A percentile compares a stretch with the other conserved stretches of the same genome.
These are phyloP conservation scores for Heliamphora pulchella DNA, from an alignment of 179 eudicot genomes.

Conservation along the genomic window DNA sequence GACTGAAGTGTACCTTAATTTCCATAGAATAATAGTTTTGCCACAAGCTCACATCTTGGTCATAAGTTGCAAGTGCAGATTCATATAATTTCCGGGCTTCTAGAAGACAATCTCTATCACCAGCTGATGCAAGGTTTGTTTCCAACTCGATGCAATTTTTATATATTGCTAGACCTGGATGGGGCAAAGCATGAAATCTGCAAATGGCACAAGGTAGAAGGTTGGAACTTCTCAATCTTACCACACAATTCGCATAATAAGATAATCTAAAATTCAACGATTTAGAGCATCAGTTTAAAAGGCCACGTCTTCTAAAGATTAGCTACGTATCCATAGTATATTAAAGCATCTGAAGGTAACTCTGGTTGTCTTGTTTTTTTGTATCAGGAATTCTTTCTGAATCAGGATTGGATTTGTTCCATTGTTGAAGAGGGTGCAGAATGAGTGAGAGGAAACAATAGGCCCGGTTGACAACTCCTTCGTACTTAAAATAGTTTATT, in stretches of 20 bases:
- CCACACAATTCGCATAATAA: too few species aligned
- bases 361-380: not conserved
- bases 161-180: constrained; percentile 57
- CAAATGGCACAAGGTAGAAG: constrained; percentile 10
- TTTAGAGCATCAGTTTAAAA: not conserved
- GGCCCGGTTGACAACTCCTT: not conserved
- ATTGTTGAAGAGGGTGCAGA: not conserved
- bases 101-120: constrained; percentile 42
- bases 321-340: not conserved
- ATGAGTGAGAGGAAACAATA: not conserved
- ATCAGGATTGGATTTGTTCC: not conserved
- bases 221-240: not conserved
- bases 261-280: not conserved
- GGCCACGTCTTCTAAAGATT: not conserved
- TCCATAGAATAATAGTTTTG: constrained; percentile 59
- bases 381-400: not conserved
- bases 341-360: not conserved
- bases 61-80: constrained; percentile 62
- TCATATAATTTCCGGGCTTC: constrained; percentile 62
- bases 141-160: constrained; percentile 71
- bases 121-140: constrained; percentile 43
- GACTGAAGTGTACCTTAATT: constrained; percentile 36
- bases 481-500: not conserved
- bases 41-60: constrained; percentile 69
- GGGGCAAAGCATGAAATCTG: constrained; percentile 67